Evolutionary conservation across 2,329 filamentous ascomycete species (phyloP), one percentile per base, ranked within the genome.

Genomic region (Stagonosporopsis cucurbitacearum): DNA sequence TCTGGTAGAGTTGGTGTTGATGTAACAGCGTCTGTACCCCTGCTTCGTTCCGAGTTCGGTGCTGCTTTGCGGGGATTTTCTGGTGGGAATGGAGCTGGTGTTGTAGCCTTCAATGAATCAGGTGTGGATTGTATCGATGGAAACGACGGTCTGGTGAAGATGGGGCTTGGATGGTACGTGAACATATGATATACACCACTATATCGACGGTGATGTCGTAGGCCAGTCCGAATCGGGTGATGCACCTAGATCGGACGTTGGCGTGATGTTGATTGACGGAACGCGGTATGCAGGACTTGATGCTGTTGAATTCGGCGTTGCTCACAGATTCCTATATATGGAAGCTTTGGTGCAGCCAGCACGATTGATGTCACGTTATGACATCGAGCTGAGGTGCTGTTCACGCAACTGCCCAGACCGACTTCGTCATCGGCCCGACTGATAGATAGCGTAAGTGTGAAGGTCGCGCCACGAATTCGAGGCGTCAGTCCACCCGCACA

Each of bases 401-500:
- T 46, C 44, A 55, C 41, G 46, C 56, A 51, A 39, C 37, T 36
- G 30, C 7, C 36, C 26, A 44, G 36, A 15, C 54, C 54, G 35
- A 50, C 43, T 51, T 30, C 50, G 54, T 60, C 58, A 57, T 63
- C 35, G 54, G 47, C 50, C 50, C 35, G 50, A 57, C 50, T 50
- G 26, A 46, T 26, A 54, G 62, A 63, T 65, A 60, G 45, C 50
- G 50, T 46, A 43, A 52, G 47, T 48, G 56, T 62, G 63, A 63
- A 59, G 23, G 59, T 65, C 60, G 63, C 64, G 64, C 64, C 64
- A 68, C 62, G 55, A 57, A 48, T 26, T 54, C 11, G 50, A 49
- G 44, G 28, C 55, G 44, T 67, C 66, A 68, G 58, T 55, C 63
- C 66, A 66, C 60, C 46, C 26, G 50, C 44, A 35, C 23, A 40